Conservation (phyloP, 257 asterid species). For the Solanum microdontum region DNA sequence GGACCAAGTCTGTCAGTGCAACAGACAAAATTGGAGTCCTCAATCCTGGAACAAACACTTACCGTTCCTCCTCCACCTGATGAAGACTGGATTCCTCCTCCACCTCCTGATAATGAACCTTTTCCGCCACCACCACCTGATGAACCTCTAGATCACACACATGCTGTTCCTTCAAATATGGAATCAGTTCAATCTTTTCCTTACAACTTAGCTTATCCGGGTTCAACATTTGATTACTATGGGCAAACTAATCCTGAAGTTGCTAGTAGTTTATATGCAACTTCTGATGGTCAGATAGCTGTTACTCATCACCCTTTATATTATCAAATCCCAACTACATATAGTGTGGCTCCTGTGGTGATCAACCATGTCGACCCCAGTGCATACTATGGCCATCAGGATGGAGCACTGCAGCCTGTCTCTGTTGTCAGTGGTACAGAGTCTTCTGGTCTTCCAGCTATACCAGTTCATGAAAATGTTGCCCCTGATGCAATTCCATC, state of each 20-base stretch:
- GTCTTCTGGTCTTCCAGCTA: slow-evolving; percentile 25
- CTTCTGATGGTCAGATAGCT: slow-evolving; percentile 43
- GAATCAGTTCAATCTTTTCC: slow-evolving; percentile 42
- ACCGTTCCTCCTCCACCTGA: slow-evolving; percentile 34
- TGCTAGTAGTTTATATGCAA: slow-evolving; percentile 33
- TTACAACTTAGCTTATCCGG: slow-evolving; percentile 45
- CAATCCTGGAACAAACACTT: slow-evolving; percentile 11
- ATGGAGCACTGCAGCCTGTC: slow-evolving; percentile 27
- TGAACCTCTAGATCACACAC: slow-evolving; percentile 55
- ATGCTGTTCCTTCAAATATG: slow-evolving; percentile 33
- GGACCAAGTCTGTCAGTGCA: slow-evolving; percentile 9
- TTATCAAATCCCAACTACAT: slow-evolving; percentile 43
- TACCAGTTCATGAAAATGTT: slow-evolving; percentile 14
- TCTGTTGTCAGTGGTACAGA: slow-evolving; percentile 19
- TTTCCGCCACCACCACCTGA: slow-evolving; percentile 95
- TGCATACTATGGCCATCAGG: slow-evolving; percentile 54
- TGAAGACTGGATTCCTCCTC: slow-evolving; percentile 80
- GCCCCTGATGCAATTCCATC: slow-evolving; percentile 19
- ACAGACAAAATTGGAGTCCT: slow-evolving; percentile 12
- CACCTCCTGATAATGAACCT: slow-evolving; percentile 80
- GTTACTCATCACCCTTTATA: slow-evolving; percentile 49
- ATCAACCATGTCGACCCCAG: slow-evolving; percentile 41
- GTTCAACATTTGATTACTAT: slow-evolving; percentile 41
- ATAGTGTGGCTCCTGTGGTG: slow-evolving; percentile 36
- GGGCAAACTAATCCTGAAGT: slow-evolving; percentile 39